Conservation (phyloP, 2,329 filamentous ascomycete species). For the Claviceps fusiformis region DNA sequence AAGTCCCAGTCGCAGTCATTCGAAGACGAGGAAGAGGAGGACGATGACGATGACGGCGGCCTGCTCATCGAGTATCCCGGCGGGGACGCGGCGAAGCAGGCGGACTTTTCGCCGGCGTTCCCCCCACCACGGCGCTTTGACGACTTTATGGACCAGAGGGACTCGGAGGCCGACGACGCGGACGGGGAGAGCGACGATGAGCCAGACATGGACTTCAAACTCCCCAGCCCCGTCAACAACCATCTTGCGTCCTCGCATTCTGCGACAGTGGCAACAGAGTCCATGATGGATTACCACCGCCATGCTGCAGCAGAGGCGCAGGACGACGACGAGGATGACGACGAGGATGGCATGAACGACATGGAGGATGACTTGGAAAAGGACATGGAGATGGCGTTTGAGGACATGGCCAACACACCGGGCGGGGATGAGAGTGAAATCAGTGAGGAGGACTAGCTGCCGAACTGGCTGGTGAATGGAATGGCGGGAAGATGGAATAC, state of each 20-base stretch:
- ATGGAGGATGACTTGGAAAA: conserved; percentile 32
- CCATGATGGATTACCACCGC: conserved; percentile 16
- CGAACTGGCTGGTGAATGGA: neutral
- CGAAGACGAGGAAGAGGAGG: conserved; percentile 38
- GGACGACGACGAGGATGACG: neutral
- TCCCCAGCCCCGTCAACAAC: conserved; percentile 41
- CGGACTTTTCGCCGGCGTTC: conserved; percentile 37
- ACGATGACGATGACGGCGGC: conserved; percentile 42
- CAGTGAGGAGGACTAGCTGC: conserved; percentile 50
- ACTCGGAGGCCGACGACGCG: conserved; percentile 28
- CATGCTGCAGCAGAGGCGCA: conserved; percentile 1
- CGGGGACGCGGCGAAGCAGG: conserved; percentile 24
- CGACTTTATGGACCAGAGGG: conserved; percentile 35
- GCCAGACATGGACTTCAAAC: conserved; percentile 35
- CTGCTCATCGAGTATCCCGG: conserved; percentile 48
- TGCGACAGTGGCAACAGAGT: conserved; percentile 7
- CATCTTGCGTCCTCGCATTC: conserved; percentile 12
- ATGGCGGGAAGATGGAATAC: neutral
- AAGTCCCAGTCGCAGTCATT: conserved; percentile 3
- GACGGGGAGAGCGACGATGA: conserved; percentile 35
- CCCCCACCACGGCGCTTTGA: conserved; percentile 36
- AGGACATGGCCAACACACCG: conserved; percentile 40
- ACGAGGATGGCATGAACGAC: conserved; percentile 15
- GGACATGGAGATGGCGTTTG: conserved; percentile 35
- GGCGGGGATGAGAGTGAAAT: conserved; percentile 45